Evolutionary conservation across 192 early-diverging fungal genomes (phyloP).

Genomic region (Backusella liffmaniae): DNA sequence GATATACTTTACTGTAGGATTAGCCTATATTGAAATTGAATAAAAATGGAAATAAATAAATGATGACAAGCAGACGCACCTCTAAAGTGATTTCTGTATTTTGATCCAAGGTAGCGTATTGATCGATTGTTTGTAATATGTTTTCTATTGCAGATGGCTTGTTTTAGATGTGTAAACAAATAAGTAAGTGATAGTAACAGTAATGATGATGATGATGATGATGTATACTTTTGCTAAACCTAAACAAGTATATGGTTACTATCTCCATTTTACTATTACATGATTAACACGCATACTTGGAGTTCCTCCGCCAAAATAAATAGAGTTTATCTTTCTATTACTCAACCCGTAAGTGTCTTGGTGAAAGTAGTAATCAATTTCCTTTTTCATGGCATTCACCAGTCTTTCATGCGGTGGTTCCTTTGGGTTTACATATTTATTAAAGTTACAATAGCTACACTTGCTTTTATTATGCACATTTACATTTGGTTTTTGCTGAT

Average conservation of each 20-base stretch:
- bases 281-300: conserved; percentile 39
- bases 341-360: conserved; percentile 30
- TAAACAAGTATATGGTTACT: background rate
- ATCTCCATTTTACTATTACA: background rate
- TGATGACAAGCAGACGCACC: conserved; percentile 20
- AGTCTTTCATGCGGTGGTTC: conserved; percentile 44
- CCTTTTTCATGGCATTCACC: conserved; percentile 35
- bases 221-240: conserved; percentile 12
- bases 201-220: background rate
- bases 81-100: conserved; percentile 53
- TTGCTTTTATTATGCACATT: conserved; percentile 26
- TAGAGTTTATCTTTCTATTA: conserved; percentile 35
- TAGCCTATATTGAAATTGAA: conserved; percentile 36
- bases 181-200: background rate
- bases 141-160: conserved; percentile 43
- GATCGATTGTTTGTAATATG: conserved; percentile 37
- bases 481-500: background rate
- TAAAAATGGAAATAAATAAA: background rate
- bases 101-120: conserved; percentile 21
- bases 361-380: conserved; percentile 38
- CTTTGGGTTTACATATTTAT: conserved; percentile 51
- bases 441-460: conserved; percentile 61
- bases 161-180: background rate
- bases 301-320: conserved; percentile 60
- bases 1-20: conserved; percentile 43